Base-by-base conservation (phyloP, 495 filamentous ascomycete genomes). In the Cercophora sp. region DNA sequence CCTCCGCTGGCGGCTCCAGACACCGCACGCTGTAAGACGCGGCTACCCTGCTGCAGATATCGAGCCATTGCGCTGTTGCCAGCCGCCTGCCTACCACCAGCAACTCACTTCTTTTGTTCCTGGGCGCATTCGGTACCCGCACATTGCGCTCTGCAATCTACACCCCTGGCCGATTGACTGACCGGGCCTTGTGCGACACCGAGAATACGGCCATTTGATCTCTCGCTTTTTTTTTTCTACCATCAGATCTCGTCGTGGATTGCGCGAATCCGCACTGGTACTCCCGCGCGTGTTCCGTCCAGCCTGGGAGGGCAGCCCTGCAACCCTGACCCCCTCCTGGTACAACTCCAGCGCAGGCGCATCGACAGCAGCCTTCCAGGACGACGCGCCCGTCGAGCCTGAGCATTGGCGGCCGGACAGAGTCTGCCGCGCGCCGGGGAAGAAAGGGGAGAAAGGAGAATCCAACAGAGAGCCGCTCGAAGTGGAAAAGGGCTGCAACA, bases 31-130 rank as follows among this genome's bases (percentile, higher is more conserved):
- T 20, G 48, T 41, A 36, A 40, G 19, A 51, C 34, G 13, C n/a
- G 31, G 46, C 29, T 15, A 19, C n/a, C 27, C 40, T 37, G 41
- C 41, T 27, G 41, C 47, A 43, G 39, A 45, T 24, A 45, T 50
- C 54, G 40, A 56, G 39, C 47, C 46, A 56, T 45, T 54, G 42
- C 43, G 11, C 54, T 56, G 39, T 43, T 56, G 54, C 31, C 22
- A 56, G 29, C 54, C 54, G 54, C 44, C 44, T 16, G n/a, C 41
- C 20, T 10, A 16, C 18, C 52, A 47, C 51, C 24, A 45, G 29
- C 27, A 37, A 48, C 39, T 36, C 29, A 35, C 29, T 24, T 20
- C 24, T 42, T 20, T 44, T 20, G 41, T 23, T 11, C 24, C 41
- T 44, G 41, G 41, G 41, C 41, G 41, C 41, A 47, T 34, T 42